These are phyloP conservation scores for Posidonia australis DNA, from an alignment of 106 monocot genomes.

Conservation along the genomic window DNA sequence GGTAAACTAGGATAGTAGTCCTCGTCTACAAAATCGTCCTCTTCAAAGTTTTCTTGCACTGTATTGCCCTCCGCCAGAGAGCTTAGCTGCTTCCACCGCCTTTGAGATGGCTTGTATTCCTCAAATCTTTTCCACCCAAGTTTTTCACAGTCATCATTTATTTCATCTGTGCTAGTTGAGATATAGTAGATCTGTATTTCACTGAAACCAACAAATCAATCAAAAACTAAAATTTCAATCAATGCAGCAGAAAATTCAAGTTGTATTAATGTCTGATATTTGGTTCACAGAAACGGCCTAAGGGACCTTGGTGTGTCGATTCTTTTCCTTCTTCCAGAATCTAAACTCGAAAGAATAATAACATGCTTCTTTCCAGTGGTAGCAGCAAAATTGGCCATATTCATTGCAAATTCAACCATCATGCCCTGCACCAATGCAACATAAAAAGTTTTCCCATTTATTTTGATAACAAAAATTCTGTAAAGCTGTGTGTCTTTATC, in stretches of 20 bases:
- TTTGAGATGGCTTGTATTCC: constrained; percentile 58
- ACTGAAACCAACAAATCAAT: constrained; percentile 22
- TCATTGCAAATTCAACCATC: constrained; percentile 83
- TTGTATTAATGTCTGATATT: background rate
- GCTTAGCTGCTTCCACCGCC: constrained; percentile 56
- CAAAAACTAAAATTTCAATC: background rate
- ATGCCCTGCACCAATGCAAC: constrained; percentile 48
- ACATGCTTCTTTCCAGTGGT: constrained; percentile 67
- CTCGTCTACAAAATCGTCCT: constrained; percentile 47
- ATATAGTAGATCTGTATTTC: constrained; percentile 71
- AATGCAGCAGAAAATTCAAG: background rate
- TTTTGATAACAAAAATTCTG: no score
- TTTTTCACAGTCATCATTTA: constrained; percentile 44
- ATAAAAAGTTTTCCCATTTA: no score
- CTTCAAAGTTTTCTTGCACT: constrained; percentile 23
- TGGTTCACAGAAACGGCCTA: background rate
- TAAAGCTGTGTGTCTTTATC: no score
- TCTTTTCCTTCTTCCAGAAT: constrained; percentile 67
- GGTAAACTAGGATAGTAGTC: constrained; percentile 83
- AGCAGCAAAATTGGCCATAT: constrained; percentile 50
- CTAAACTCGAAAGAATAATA: constrained; percentile 83
- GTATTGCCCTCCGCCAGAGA: constrained; percentile 45
- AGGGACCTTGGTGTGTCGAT: constrained; percentile 59
- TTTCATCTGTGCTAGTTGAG: constrained; percentile 65
- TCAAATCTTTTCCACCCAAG: constrained; percentile 86